Base-by-base conservation (phyloP, 768 basidiomycete species). In the Phlebiopsis flavidoalba region DNA sequence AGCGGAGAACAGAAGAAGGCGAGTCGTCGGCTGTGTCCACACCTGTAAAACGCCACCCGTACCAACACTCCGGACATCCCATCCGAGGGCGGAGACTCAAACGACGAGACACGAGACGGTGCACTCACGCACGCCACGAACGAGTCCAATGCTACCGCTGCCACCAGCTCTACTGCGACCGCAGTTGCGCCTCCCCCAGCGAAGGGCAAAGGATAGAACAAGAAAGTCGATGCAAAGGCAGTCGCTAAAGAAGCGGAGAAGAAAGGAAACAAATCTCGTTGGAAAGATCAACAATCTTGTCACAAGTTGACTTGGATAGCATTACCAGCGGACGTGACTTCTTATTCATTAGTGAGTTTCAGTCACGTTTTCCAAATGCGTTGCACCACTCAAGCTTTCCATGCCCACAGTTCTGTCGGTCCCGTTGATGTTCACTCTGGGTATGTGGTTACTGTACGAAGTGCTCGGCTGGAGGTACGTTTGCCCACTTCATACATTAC, bases 281-380 rank as follows among this genome's bases (percentile, higher is more conserved):
- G 90, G 91, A 10, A 88, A 83, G 68, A 85, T 93, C 69, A 92
- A 88, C 70, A 92, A 90, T 58, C 73, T 91, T 6, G 81, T 89
- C 36, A 84, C 88, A 8, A 60, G 53, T n/a, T 24, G 62, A 63
- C 45, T 46, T 62, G 15, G 62, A 63, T 47, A 65, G 69, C 53
- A 63, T 71, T 26, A 49, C 63, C 14, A 66, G 66, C 8, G 71
- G 63, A 8, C 50, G 57, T 24, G 63, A 64, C 52, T 62, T 64
- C 60, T 19, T 62, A 45, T 59, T 58, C 36, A 36, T 64, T 35
- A 17, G 40, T 43, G 40, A 43, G 40, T 43, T 31, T 31, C 26
- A 31, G 26, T 6, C 3, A 31, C 22, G 61, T 82, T 63, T 12
- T 75, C 70, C 15, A 17, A 11, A 17, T 8, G 22, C 48, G 17